Conservation (phyloP, 2,329 filamentous ascomycete genomes). For the Escovopsis weberi region DNA sequence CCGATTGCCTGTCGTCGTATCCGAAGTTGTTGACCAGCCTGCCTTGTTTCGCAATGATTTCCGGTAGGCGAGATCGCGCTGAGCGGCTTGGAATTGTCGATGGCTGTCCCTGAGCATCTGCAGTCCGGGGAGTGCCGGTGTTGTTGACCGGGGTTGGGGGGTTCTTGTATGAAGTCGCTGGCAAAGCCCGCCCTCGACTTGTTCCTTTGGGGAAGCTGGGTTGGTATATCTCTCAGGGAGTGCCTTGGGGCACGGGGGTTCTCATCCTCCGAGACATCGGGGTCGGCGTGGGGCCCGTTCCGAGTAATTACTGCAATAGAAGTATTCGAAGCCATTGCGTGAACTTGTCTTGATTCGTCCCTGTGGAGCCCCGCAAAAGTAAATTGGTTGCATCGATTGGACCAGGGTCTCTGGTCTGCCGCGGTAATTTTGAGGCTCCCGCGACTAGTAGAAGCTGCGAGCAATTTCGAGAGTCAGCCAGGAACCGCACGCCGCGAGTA, state of each 20-base stretch:
- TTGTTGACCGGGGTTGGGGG: conserved; percentile 6
- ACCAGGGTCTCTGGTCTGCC: conserved; percentile 5
- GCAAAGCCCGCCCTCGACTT: conserved; percentile 3
- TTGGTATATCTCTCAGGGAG: conserved; percentile 14
- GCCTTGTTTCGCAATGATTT: conserved; percentile 5
- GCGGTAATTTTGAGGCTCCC: conserved; percentile 3
- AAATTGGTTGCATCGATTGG: conserved; percentile 1
- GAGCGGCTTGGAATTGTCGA: conserved; percentile 3
- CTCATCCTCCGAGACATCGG: conserved; percentile 6
- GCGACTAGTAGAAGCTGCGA: conserved; percentile 1
- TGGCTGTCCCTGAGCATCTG: conserved; percentile 1
- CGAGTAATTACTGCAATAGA: neutral
- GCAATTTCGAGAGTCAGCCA: conserved; percentile 10
- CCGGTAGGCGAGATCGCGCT: conserved; percentile 6
- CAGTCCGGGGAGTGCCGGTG: conserved; percentile 5
- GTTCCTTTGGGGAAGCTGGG: conserved; percentile 11
- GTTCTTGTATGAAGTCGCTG: conserved; percentile 8
- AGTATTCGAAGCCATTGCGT: neutral
- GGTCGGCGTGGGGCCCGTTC: conserved; percentile 1
- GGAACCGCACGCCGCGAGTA: neutral
- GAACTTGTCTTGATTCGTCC: conserved; percentile 2
- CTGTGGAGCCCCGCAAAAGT: conserved; percentile 1
- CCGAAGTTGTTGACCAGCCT: conserved; percentile 9
- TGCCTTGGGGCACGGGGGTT: conserved; percentile 6
- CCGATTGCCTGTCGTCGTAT: conserved; percentile 17